These are phyloP conservation scores for Volvox carteri DNA, from an alignment of 163 green algal genomes.

Conservation along the genomic window DNA sequence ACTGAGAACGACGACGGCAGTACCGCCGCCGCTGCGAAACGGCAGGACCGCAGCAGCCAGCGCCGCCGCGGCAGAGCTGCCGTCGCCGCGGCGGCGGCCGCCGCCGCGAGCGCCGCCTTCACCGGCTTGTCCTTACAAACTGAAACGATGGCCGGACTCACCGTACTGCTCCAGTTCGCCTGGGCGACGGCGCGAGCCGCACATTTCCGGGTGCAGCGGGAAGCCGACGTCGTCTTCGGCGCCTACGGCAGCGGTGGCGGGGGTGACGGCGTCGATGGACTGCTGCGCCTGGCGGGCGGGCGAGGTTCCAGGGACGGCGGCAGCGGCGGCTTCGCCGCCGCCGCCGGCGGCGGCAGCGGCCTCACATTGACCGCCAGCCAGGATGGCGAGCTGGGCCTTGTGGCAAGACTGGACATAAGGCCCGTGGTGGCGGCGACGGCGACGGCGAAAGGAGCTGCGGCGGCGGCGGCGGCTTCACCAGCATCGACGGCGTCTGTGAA, in stretches of 20 bases:
- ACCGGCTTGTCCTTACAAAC: background rate
- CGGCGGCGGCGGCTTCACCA: background rate
- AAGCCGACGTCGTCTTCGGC: background rate
- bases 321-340: slow-evolving; percentile 6
- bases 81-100: background rate
- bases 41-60: background rate
- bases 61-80: background rate
- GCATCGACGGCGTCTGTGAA: background rate
- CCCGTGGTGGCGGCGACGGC: background rate
- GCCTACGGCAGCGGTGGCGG: background rate
- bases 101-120: background rate
- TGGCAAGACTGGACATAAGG: slow-evolving; percentile 26
- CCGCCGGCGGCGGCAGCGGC: slow-evolving; percentile 16
- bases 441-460: background rate
- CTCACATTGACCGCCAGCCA: slow-evolving; percentile 4
- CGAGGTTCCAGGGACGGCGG: slow-evolving; percentile 13
- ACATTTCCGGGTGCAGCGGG: background rate
- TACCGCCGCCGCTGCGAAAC: background rate
- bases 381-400: slow-evolving; percentile 35
- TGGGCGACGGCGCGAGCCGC: slow-evolving; percentile 1
- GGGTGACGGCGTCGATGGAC: background rate
- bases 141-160: slow-evolving; percentile 30
- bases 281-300: slow-evolving; percentile 18
- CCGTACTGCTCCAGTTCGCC: background rate
- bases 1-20: background rate